A percentile compares a stretch with the other conserved stretches of the same genome.
phyloP scores from a whole-genome alignment of 1,139 yeast species.

The Debaryomyces robertsiae region DNA sequence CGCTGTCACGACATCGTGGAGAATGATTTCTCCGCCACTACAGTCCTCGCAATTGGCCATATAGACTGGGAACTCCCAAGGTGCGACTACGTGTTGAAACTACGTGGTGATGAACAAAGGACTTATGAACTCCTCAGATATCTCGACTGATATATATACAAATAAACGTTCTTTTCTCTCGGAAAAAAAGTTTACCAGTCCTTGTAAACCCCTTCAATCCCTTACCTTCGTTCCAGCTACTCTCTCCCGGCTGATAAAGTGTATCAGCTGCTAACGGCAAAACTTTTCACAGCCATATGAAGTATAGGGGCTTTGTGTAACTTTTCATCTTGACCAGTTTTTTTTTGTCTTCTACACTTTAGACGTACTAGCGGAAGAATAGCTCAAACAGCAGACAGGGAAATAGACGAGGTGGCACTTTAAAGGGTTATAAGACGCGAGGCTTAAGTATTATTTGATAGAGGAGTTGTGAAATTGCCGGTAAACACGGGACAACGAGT shows the following conservation, averaged over 20 bases:
- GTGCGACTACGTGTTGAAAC: slow-evolving; percentile 38
- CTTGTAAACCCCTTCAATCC: too few relatives aligned
- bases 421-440: not conserved
- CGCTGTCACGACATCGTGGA: slow-evolving; percentile 68
- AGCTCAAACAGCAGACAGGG: not conserved
- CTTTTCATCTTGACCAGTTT: not conserved
- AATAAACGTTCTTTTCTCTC: too few relatives aligned
- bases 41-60: slow-evolving; percentile 80
- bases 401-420: not conserved
- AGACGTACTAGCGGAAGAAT: not conserved
- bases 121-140: slow-evolving; percentile 21
- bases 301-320: slow-evolving; percentile 4
- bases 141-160: not conserved
- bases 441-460: not conserved
- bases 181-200: too few relatives aligned
- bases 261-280: too few relatives aligned
- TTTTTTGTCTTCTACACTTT: not conserved
- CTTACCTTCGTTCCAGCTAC: too few relatives aligned
- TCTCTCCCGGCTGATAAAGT: too few relatives aligned
- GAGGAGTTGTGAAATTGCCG: too few relatives aligned
- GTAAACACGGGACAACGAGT: not conserved
- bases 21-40: slow-evolving; percentile 54
- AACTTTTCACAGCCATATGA: slow-evolving; percentile 3
- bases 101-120: slow-evolving; percentile 37
- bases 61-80: slow-evolving; percentile 50